A percentile compares a stretch with the other conserved stretches of the same genome.
These are phyloP conservation scores for Saccharum officinarum DNA, from an alignment of 176 grass and related monocot genomes.

Conservation along the genomic window DNA sequence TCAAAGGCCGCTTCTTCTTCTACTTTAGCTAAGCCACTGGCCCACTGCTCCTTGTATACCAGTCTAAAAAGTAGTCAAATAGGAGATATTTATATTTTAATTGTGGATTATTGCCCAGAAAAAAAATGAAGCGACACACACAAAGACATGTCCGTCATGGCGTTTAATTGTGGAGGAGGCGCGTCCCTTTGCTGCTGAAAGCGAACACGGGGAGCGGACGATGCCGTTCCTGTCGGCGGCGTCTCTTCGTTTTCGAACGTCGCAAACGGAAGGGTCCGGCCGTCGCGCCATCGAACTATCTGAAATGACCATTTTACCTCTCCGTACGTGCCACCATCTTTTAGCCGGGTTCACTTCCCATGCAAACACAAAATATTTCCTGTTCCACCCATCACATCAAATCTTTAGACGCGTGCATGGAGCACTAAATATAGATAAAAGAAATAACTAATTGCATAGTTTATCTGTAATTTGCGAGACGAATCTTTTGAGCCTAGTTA, in stretches of 20 bases:
- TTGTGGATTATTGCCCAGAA: not conserved
- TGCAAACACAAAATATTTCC: no score
- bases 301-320: not conserved
- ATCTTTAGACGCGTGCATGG: no score
- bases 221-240: not conserved
- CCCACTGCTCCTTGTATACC: not conserved
- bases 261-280: not conserved
- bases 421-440: no score
- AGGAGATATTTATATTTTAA: not conserved
- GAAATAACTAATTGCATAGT: no score
- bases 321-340: not conserved
- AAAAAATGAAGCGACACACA: not conserved
- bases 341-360: no score
- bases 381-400: no score
- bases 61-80: not conserved
- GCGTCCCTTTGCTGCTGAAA: not conserved
- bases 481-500: no score
- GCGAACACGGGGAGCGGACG: not conserved
- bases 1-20: not conserved
- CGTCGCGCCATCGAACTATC: not conserved
- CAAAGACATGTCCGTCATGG: not conserved
- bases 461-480: no score
- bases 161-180: conserved; percentile 1
- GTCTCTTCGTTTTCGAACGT: not conserved
- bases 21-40: not conserved